Evolutionary conservation across 495 filamentous ascomycete genomes (phyloP), one percentile per base, ranked within the genome.

Genomic region (Aspergillus cavernicola): DNA sequence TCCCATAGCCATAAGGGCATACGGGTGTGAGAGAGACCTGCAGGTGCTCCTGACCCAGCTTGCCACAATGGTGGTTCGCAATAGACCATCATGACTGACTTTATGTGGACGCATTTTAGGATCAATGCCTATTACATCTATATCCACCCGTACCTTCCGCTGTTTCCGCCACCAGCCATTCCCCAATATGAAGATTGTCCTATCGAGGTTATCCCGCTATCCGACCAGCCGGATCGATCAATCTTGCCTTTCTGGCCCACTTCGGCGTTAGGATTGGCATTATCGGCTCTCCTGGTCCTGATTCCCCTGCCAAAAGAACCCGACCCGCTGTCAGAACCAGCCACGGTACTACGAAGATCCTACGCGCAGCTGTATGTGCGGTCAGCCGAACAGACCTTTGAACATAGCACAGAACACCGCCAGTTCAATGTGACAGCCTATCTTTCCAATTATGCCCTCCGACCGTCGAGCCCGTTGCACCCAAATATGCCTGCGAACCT

Each of bases 91-190:
- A 28, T 28, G n/a, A n/a, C n/a, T n/a, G n/a, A n/a, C 9, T 28
- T 28, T 9, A 4, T 28, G 24, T 28, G 24, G 24, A 28, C n/a
- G 12, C 5, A 38, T 4, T 16, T 3, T 45, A 79, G 75, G 46
- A 54, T 75, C 45, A 74, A 77, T 51, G 77, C 76, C 3, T 80
- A 80, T 56, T 82, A 80, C 48, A 70, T 78, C 11, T 80, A 66
- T 62, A 76, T 82, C 40, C 78, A 80, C 52, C 70, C 75, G 18
- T 80, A 75, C 55, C 72, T 81, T 41, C 78, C 79, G 6, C 66
- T 80, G 20, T 52, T 82, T 13, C 79, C 79, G 0, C 68, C 76
- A 1, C 66, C 75, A 5, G 63, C 65, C 16, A 29, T 44, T 9
- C 57, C 60, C 6, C 64, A 65, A 18, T 59, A 63, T 24, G 53